Conservation (phyloP, 2,329 filamentous ascomycete genomes). For the Teratosphaeria viscida region DNA sequence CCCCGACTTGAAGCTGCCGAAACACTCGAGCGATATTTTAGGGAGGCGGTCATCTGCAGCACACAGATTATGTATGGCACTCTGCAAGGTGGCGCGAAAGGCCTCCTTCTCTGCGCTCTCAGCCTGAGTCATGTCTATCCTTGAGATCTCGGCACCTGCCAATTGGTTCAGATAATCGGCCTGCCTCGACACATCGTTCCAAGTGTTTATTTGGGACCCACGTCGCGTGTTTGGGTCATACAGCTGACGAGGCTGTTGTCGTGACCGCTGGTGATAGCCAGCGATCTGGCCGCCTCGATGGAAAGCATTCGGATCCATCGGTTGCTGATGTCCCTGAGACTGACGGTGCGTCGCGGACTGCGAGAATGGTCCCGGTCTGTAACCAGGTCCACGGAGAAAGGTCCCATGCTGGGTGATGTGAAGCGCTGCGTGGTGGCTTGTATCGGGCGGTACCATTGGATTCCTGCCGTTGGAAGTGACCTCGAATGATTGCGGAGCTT, state of each 20-base stretch:
- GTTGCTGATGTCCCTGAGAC: conserved; percentile 6
- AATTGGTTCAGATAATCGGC: conserved; percentile 33
- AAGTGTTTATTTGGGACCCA: conserved; percentile 3
- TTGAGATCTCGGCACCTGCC: conserved; percentile 40
- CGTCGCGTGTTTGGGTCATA: conserved; percentile 17
- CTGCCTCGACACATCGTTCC: conserved; percentile 22
- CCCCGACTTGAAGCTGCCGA: conserved; percentile 73
- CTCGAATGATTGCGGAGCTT: not conserved
- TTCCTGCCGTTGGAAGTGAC: not conserved
- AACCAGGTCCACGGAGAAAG: not conserved
- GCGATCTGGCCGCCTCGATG: conserved; percentile 14
- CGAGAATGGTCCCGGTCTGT: not conserved
- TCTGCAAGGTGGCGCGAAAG: conserved; percentile 56
- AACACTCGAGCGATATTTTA: conserved; percentile 59
- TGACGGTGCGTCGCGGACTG: not conserved
- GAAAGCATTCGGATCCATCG: conserved; percentile 23
- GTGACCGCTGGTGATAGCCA: conserved; percentile 9
- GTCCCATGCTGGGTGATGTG: not conserved
- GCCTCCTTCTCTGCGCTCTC: conserved; percentile 62
- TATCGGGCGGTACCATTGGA: not conserved
- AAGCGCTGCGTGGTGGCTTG: not conserved
- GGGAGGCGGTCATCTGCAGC: conserved; percentile 37
- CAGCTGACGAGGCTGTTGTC: conserved; percentile 12
- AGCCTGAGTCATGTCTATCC: conserved; percentile 49
- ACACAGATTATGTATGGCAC: conserved; percentile 52